Evolutionary conservation across 805 yeast species (phyloP).

Genomic region (Metschnikowia koreensis): DNA sequence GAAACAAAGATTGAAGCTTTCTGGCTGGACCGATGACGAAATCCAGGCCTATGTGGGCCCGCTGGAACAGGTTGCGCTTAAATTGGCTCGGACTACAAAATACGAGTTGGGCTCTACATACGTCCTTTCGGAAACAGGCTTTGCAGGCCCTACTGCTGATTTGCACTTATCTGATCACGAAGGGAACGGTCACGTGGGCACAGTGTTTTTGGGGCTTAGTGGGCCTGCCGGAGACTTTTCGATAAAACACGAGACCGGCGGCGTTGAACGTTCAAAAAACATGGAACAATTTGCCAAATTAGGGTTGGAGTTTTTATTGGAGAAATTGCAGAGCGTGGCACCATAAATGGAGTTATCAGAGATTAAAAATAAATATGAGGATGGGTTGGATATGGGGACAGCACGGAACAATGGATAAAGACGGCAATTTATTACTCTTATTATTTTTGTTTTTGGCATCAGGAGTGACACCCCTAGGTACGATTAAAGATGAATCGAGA

Average conservation of each 20-base stretch:
- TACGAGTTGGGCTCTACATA: conserved; percentile 82
- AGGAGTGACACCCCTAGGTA: too few relatives aligned
- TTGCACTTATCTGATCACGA: conserved; percentile 34
- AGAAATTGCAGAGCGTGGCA: conserved; percentile 36
- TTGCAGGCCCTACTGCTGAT: conserved; percentile 71
- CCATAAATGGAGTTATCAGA: neutral
- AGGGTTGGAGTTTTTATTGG: conserved; percentile 61
- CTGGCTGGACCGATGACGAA: conserved; percentile 77
- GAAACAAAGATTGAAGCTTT: conserved; percentile 66
- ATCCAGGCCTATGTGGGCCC: conserved; percentile 79
- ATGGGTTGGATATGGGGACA: neutral
- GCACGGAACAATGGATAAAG: neutral
- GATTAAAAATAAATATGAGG: neutral
- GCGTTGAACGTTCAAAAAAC: conserved; percentile 55
- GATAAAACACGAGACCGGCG: conserved; percentile 44
- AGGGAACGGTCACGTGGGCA: conserved; percentile 49
- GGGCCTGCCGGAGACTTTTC: conserved; percentile 62
- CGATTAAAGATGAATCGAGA: too few relatives aligned
- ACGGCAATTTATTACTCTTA: too few relatives aligned
- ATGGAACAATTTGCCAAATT: conserved; percentile 73
- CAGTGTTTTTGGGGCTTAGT: conserved; percentile 67
- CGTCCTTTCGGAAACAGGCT: conserved; percentile 82
- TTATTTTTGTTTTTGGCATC: too few relatives aligned
- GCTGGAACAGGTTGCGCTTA: conserved; percentile 66
- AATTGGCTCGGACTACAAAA: conserved; percentile 74